phyloP scores from a whole-genome alignment of 2,329 filamentous ascomycete species.

The Epicoccum sorghinum region DNA sequence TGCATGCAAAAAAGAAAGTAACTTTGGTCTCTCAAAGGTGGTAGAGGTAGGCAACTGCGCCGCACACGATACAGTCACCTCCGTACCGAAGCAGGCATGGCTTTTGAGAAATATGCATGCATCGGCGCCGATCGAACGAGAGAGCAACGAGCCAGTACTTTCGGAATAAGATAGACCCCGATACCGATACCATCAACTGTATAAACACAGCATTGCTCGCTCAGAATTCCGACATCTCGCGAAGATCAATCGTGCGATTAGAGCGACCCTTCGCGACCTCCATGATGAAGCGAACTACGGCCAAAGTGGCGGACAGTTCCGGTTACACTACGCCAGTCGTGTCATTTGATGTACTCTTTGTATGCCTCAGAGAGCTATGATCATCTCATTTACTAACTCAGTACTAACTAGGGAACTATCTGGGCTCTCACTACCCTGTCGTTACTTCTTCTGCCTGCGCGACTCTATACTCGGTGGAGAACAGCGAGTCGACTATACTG shows the following conservation, averaged over 20 bases:
- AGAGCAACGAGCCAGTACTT: too few relatives aligned
- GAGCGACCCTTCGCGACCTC: neutral
- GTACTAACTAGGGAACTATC: neutral
- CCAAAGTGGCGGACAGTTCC: neutral
- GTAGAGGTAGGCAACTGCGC: too few relatives aligned
- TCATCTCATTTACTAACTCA: neutral
- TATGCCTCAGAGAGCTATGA: neutral
- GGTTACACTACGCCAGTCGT: neutral
- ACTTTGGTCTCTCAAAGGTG: too few relatives aligned
- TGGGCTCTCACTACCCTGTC: neutral
- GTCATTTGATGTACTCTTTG: neutral
- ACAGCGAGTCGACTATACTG: constrained; percentile 13
- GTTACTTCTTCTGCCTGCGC: neutral
- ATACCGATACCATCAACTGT: too few relatives aligned
- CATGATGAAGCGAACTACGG: neutral
- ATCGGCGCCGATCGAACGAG: neutral
- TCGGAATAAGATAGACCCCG: too few relatives aligned
- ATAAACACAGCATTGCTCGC: too few relatives aligned
- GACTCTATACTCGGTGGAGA: constrained; percentile 6
- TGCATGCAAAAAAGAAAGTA: too few relatives aligned
- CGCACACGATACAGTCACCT: too few relatives aligned
- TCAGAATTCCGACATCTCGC: too few relatives aligned
- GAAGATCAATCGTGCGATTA: too few relatives aligned
- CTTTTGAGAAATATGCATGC: neutral
- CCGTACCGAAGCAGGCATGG: neutral